phyloP scores from a whole-genome alignment of 192 early-diverging fungal species.

The Linnemannia schmuckeri region DNA sequence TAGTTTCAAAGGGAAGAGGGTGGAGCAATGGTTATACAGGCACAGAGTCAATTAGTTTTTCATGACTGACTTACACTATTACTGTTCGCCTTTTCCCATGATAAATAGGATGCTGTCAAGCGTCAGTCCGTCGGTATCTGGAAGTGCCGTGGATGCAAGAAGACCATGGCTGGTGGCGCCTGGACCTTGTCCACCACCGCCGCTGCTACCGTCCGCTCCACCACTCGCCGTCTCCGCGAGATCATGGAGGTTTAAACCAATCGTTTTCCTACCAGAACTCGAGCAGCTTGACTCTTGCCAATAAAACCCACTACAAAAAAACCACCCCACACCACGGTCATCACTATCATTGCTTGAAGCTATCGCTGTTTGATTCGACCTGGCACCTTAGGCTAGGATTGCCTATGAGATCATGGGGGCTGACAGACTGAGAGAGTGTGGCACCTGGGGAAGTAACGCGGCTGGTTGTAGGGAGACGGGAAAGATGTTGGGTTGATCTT shows the following conservation, averaged over 20 bases:
- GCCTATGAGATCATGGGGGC: not conserved
- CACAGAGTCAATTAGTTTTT: no score
- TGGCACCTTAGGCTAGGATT: not conserved
- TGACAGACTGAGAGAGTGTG: not conserved
- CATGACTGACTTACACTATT: not conserved
- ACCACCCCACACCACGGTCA: not conserved
- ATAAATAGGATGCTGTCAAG: slow-evolving; percentile 87
- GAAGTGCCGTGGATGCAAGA: slow-evolving; percentile 96
- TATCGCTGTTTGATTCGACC: not conserved
- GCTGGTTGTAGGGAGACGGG: not conserved
- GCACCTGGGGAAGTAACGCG: not conserved
- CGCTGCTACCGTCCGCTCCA: slow-evolving; percentile 91
- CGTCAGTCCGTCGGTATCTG: slow-evolving; percentile 98
- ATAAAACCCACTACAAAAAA: slow-evolving; percentile 31
- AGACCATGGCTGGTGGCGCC: slow-evolving; percentile 96
- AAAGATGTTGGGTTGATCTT: not conserved
- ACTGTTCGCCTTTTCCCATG: not conserved
- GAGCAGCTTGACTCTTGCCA: slow-evolving; percentile 46
- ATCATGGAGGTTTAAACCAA: slow-evolving; percentile 85
- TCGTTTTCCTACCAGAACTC: slow-evolving; percentile 31
- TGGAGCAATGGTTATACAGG: no score
- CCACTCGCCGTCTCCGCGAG: slow-evolving; percentile 98
- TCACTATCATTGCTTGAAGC: not conserved
- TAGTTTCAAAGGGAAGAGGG: no score
- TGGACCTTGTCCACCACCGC: slow-evolving; percentile 96